Evolutionary conservation across 1,284 basidiomycete species (phyloP), one percentile per base, ranked within the genome.

Genomic region (Laetiporus sulphureus): DNA sequence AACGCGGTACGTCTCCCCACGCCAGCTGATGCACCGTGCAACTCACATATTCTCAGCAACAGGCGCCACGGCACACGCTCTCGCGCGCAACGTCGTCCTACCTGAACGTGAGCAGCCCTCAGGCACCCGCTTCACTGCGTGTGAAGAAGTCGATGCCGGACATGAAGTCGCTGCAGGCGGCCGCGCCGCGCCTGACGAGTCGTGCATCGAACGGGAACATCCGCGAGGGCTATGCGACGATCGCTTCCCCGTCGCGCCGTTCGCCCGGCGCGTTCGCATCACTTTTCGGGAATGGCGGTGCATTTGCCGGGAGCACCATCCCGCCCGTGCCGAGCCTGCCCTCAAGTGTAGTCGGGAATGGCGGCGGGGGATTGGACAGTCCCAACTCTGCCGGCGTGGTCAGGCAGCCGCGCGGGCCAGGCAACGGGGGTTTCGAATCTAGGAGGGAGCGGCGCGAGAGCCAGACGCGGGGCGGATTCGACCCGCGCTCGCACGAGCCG

Each of bases 131-230:
- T 51, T 69, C 78, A 22, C 72, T 95, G 44, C 80, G 91, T 37
- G 79, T 84, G 63, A 96, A 96, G 72, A 95, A 95, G 67, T 94
- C 91, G 13, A 96, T 96, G 93, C 93, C 93, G 3, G 88, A 81
- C 70, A 89, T 80, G 84, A 88, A 87, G 65, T 88, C 75, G 48
- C 69, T 89, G 47, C 87, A 91, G 45, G 78, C 86, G 31, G 83
- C 85, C 43, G 77, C 86, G 1, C 82, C 89, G 25, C 83, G 88
- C 36, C 73, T 95, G 35, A 79, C 72, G 36, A 82, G 88, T 7
- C 87, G 91, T 51, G 75, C 90, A 19, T 93, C 90, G 25, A 92
- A 87, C 54, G 90, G 87, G 36, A 95, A 95, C 64, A 87, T 95
- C 42, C 81, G 91, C 41, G 89, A 91, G 59, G 85, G 86, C 20